Percentiles rank a stretch among this genome's conserved stretches.
Evolutionary conservation across 805 yeast species (phyloP).

Genomic region (Kazachstania psychrophila): DNA sequence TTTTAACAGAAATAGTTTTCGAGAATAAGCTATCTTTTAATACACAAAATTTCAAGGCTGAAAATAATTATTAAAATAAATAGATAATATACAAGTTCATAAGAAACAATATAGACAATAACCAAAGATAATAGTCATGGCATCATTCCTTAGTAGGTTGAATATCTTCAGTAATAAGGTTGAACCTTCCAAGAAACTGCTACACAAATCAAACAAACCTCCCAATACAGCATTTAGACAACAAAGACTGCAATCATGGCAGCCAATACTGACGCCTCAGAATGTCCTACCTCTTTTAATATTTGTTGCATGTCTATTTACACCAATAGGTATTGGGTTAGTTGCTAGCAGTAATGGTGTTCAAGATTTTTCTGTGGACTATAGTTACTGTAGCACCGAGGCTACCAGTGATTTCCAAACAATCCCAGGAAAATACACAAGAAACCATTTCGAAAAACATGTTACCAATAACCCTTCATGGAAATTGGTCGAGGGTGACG

Average conservation of each 20-base stretch:
- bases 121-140: no score
- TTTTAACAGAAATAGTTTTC: no score
- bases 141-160: constrained; percentile 1
- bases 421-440: constrained; percentile 53
- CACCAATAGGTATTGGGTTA: constrained; percentile 85
- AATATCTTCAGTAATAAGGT: neutral
- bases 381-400: constrained; percentile 53
- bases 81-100: no score
- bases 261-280: constrained; percentile 84
- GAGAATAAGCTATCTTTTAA: no score
- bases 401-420: constrained; percentile 39
- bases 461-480: constrained; percentile 44
- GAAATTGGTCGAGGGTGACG: constrained; percentile 39
- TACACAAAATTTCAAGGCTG: no score
- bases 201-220: constrained; percentile 39
- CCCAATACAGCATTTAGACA: constrained; percentile 76
- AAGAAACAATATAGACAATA: no score
- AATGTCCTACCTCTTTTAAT: constrained; percentile 81
- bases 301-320: constrained; percentile 65
- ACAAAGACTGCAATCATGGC: constrained; percentile 54
- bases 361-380: constrained; percentile 65
- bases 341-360: constrained; percentile 70
- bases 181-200: neutral
- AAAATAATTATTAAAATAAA: no score
- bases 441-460: constrained; percentile 50